These are phyloP conservation scores for Suillus americanus DNA, from an alignment of 768 basidiomycete species.

Conservation along the genomic window DNA sequence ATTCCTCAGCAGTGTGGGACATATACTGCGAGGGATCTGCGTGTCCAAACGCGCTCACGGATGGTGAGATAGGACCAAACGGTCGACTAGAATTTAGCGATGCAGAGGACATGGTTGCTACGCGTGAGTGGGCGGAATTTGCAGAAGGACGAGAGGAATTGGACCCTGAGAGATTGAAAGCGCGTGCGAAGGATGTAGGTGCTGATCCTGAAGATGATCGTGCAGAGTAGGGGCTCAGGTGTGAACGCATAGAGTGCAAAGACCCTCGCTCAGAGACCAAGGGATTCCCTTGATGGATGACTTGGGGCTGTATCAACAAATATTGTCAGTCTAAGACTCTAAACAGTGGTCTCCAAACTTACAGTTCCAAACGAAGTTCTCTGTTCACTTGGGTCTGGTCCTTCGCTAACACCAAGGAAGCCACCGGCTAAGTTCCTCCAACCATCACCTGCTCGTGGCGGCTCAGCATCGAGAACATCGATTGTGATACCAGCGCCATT, in stretches of 20 bases:
- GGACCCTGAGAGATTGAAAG: conserved; percentile 47
- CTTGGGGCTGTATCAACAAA: conserved; percentile 37
- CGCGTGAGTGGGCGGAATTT: conserved; percentile 32
- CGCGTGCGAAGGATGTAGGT: conserved; percentile 44
- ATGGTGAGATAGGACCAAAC: conserved; percentile 42
- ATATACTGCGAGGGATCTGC: conserved; percentile 14
- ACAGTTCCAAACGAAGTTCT: conserved; percentile 66
- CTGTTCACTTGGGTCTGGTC: conserved; percentile 31
- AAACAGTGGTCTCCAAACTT: conserved; percentile 27
- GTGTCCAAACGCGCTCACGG: conserved; percentile 49
- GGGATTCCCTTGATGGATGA: conserved; percentile 40
- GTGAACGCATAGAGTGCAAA: conserved; percentile 61
- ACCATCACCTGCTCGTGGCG: conserved; percentile 57
- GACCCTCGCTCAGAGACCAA: conserved; percentile 64
- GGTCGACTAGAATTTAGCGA: conserved; percentile 46
- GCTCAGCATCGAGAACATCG: conserved; percentile 69
- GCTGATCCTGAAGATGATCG: conserved; percentile 53
- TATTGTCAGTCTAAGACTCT: conserved; percentile 15
- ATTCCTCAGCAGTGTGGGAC: conserved; percentile 3
- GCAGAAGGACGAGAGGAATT: conserved; percentile 54
- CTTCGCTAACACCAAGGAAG: conserved; percentile 16
- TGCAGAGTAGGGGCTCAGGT: conserved; percentile 45
- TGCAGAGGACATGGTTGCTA: conserved; percentile 34
- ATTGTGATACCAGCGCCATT: conserved; percentile 39
- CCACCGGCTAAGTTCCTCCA: conserved; percentile 58